phyloP scores from a whole-genome alignment of 495 filamentous ascomycete genomes.

The Cercophora scortea region DNA sequence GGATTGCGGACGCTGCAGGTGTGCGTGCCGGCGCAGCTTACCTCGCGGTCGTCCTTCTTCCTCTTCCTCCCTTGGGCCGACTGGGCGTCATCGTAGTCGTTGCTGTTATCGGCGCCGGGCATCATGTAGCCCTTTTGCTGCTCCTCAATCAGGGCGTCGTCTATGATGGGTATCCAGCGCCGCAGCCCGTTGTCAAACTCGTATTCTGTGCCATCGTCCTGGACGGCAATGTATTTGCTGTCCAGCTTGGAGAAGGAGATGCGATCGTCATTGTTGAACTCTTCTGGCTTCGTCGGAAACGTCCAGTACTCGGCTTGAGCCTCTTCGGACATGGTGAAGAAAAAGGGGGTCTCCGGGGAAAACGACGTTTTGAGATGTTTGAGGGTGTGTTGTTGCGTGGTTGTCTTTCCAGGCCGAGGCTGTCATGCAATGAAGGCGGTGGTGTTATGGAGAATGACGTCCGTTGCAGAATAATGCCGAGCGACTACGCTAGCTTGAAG shows the following conservation, averaged over 20 bases:
- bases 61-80: constrained; percentile 53
- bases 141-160: constrained; percentile 70
- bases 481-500: too few relatives aligned
- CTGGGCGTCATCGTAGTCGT: constrained; percentile 32
- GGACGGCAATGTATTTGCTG: constrained; percentile 73
- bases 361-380: too few relatives aligned
- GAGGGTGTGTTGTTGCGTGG: too few relatives aligned
- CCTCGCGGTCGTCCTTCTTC: constrained; percentile 61
- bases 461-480: too few relatives aligned
- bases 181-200: constrained; percentile 64
- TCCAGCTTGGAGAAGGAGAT: constrained; percentile 79
- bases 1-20: constrained; percentile 9
- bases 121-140: constrained; percentile 64
- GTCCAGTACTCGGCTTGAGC: constrained; percentile 22
- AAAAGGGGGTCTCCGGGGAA: too few relatives aligned
- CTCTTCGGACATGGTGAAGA: constrained; percentile 12
- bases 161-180: constrained; percentile 76
- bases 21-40: constrained; percentile 33
- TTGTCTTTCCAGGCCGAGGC: too few relatives aligned
- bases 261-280: constrained; percentile 76
- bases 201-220: constrained; percentile 78
- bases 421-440: too few relatives aligned
- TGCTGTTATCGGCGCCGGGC: constrained; percentile 50
- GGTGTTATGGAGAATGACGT: too few relatives aligned
- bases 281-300: constrained; percentile 63